A percentile compares a stretch with the other conserved stretches of the same genome.
These are phyloP conservation scores for Neopestalotiopsis sp. DNA, from an alignment of 2,329 filamentous ascomycete genomes.

Conservation along the genomic window DNA sequence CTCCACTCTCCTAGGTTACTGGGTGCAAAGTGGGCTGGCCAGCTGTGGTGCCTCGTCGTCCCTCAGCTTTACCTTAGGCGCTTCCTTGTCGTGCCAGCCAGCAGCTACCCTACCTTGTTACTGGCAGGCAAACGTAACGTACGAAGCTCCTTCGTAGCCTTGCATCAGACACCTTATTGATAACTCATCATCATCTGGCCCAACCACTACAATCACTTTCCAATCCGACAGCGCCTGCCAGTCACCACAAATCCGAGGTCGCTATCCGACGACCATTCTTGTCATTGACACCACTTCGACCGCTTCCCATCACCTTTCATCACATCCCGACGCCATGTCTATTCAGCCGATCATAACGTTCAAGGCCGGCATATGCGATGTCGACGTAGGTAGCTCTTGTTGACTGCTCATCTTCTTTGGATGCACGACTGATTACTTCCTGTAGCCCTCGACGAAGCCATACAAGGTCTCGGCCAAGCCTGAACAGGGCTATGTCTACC, in stretches of 20 bases:
- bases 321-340: constrained; percentile 65
- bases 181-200: background rate
- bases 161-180: constrained; percentile 17
- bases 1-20: background rate
- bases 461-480: constrained; percentile 75
- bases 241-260: background rate
- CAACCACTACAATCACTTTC: constrained; percentile 1
- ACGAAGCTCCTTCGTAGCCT: constrained; percentile 39
- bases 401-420: background rate
- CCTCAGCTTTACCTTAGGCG: too few species aligned
- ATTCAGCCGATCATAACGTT: constrained; percentile 89
- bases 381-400: constrained; percentile 67
- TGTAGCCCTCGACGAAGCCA: constrained; percentile 49
- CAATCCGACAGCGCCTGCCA: background rate
- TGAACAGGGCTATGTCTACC: constrained; percentile 85
- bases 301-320: background rate
- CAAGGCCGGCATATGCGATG: constrained; percentile 89
- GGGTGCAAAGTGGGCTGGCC: background rate
- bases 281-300: background rate
- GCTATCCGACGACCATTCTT: background rate
- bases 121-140: constrained; percentile 20
- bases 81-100: background rate
- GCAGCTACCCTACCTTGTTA: background rate
- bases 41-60: background rate
- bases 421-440: constrained; percentile 16